Evolutionary conservation across 257 asterid genomes (phyloP).

Genomic region (Dorcoceras hygrometricum): DNA sequence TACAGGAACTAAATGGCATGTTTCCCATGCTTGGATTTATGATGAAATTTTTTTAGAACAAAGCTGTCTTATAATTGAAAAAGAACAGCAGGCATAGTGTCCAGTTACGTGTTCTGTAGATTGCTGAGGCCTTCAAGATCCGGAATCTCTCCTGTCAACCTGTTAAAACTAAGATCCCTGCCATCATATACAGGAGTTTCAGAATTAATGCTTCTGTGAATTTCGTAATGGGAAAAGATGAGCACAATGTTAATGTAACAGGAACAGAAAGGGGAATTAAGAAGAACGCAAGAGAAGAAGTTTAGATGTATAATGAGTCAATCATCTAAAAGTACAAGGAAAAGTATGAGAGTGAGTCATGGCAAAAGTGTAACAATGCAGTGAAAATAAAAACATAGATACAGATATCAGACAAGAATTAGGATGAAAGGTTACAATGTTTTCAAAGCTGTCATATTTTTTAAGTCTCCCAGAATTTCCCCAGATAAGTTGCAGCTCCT

Average conservation of each 20-base stretch:
- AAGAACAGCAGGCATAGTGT: neutral
- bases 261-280: no score
- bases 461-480: conserved; percentile 35
- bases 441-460: conserved; percentile 25
- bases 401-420: conserved; percentile 1
- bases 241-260: neutral
- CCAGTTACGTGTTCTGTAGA: neutral
- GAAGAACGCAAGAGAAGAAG: no score
- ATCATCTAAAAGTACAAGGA: no score
- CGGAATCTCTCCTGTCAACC: neutral
- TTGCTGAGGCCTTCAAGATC: neutral
- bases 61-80: neutral
- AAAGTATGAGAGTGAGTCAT: no score
- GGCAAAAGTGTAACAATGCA: no score
- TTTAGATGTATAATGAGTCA: no score
- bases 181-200: neutral
- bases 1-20: no score
- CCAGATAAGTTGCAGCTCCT: conserved; percentile 63
- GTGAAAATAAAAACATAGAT: no score
- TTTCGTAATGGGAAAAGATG: neutral
- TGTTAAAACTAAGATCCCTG: neutral
- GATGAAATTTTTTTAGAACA: neutral
- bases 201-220: neutral
- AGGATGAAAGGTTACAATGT: conserved; percentile 32
- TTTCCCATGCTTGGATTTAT: no score